Evolutionary conservation across 306 rosid genomes (phyloP), one percentile per base, ranked within the genome.

Genomic region (Prunus kanzakura): DNA sequence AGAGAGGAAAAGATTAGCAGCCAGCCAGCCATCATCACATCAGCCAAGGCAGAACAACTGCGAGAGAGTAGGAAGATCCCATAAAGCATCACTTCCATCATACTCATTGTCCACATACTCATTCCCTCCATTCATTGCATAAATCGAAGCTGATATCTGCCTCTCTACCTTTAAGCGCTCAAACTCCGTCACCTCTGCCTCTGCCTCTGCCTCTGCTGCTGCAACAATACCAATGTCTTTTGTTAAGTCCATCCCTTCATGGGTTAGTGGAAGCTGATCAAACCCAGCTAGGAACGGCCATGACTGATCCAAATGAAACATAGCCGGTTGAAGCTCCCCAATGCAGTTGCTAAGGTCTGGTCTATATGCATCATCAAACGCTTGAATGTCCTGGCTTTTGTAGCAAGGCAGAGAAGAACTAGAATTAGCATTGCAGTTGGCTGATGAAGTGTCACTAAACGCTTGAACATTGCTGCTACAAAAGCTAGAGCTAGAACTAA

Each of bases 271-370:
- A 67, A 79, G 68, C 70, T 74, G 83, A 79, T 82, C 81, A n/a
- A 83, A 52, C 70, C 76, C 84, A 2, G 32, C 71, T 11, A 81
- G 69, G 41, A 83, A 69, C 32, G 84, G 75, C 90, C 96, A 89
- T 45, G 87, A 61, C 51, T 63, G 73, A 75, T 64, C 90, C 38
- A 81, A 66, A 38, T 75, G 71, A 6, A 68, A 69, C 72, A 32
- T 4, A 73, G 75, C 38, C 52, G 69, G 71, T 38, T 79, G 84
- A 72, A 41, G 25, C 23, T 77, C 86, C 66, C 73, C 80, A 38
- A 56, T 32, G 64, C 83, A 84, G 69, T 50, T 80, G n/a, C 87
- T 82, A 88, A 88, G 73, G 69, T 82, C 89, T 22, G 91, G 71
- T 70, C 71, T 84, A 80, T 81, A 82, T 49, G 82, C 91, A 56